Evolutionary conservation across 23 red algal species (phyloP), one percentile per base, ranked within the genome.

Genomic region (Gracilariopsis chorda): DNA sequence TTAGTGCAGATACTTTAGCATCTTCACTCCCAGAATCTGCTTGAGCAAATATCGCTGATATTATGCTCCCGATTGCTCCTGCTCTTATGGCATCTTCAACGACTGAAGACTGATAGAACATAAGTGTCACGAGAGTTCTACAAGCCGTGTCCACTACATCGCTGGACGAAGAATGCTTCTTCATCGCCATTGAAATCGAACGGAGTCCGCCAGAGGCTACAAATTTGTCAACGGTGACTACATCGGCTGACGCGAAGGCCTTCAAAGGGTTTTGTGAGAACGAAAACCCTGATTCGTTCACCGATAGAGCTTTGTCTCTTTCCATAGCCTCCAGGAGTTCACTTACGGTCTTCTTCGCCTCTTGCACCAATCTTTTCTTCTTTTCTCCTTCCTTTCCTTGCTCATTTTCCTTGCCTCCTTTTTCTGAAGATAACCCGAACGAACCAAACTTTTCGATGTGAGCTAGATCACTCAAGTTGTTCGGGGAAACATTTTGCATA

Each of bases 241-340:
- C 41, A 37, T 69, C 74, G 3, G 88, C 77, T 4, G 88, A 65
- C 23, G 74, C 44, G 35, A 91, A 91, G 21, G 75, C 88, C 75
- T 91, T 91, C 24, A 91, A 20, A 49, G 88, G 68, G 30, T 80
- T 91, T 37, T 73, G 57, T 29, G 88, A 91, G 51, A 82, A 91
- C 4, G 77, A 37, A 48, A 69, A 56, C n/a, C 40, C 29, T 17
- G 58, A 48, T 20, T 91, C 77, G 27, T 34, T 40, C 48, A 47
- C 13, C 7, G 43, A 41, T 53, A 43, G 35, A 2, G 85, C 51
- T 65, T 56, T 77, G 65, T 77, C 85, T 36, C 47, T 58, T 19
- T 89, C 85, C 16, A 89, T 63, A 46, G 85, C 85, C 20, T 89
- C 53, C 2, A 89, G 39, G 53, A 89, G 51, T 61, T 72, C 40